Percentiles rank a stretch among this genome's conserved stretches.
These are phyloP conservation scores for Cyberlindnera saturnus DNA, from an alignment of 805 yeast species.

Conservation along the genomic window DNA sequence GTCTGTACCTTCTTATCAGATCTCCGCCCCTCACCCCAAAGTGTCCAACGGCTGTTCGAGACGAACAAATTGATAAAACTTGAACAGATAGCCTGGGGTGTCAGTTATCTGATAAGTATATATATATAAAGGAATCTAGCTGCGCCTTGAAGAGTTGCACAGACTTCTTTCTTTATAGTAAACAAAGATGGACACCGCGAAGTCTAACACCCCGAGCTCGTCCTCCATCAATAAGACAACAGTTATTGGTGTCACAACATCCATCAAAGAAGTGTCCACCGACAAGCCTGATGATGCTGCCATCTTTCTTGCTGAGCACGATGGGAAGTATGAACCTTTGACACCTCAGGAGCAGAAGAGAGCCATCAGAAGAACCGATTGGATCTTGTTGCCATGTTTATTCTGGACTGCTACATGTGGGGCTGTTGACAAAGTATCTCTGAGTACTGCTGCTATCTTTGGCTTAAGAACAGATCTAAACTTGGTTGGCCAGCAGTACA, in stretches of 20 bases:
- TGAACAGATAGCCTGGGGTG: too few species aligned
- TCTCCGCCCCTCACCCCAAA: too few species aligned
- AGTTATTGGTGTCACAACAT: slow-evolving; percentile 2
- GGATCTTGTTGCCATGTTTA: slow-evolving; percentile 31
- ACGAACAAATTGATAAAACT: too few species aligned
- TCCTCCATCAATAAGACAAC: slow-evolving; percentile 2
- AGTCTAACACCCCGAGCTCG: slow-evolving; percentile 7
- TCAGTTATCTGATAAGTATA: too few species aligned
- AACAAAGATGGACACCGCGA: slow-evolving; percentile 3
- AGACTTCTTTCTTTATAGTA: too few species aligned
- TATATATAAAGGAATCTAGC: too few species aligned
- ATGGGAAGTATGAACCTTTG: slow-evolving; percentile 20
- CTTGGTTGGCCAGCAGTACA: slow-evolving; percentile 34
- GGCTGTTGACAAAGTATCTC: slow-evolving; percentile 39
- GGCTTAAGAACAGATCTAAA: slow-evolving; percentile 35
- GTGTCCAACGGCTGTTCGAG: too few species aligned
- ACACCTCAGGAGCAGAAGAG: slow-evolving; percentile 26
- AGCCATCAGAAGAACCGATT: slow-evolving; percentile 33
- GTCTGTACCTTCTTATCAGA: too few species aligned
- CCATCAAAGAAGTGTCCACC: neutral
- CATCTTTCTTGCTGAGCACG: slow-evolving; percentile 17
- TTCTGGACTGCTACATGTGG: slow-evolving; percentile 30
- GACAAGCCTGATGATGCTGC: slow-evolving; percentile 22
- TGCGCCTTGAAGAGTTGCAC: too few species aligned
- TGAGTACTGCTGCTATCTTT: slow-evolving; percentile 40